Evolutionary conservation across 2,329 filamentous ascomycete species (phyloP), one percentile per base, ranked within the genome.

Genomic region (Epichloe bromicola): DNA sequence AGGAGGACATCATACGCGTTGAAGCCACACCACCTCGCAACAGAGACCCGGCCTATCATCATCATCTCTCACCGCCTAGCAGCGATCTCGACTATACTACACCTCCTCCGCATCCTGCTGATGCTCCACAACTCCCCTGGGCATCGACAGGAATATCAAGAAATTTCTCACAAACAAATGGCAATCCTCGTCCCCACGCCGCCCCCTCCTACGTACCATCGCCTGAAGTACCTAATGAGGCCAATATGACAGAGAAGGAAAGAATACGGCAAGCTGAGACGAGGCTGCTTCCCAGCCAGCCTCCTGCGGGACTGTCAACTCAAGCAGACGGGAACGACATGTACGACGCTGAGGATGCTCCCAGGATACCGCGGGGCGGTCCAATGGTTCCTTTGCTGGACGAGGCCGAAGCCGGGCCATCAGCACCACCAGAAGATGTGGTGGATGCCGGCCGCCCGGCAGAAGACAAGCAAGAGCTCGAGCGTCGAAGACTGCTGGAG

Each of bases 381-480:
- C 51, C 57, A 3, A 51, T 47, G 7, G 57, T 56, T 11, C 53
- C 50, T 19, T 51, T 54, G 2, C 48, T 48, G 17, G 53, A 52
- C 5, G 53, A 57, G 5, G 45, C 12, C 2, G 56, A 56, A 11
- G 57, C 46, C 44, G 67, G 58, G 3, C 69, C 70, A 5, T 73
- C 70, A 5, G 74, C 67, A 2, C 77, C 70, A 2, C 70, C 71
- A 0, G 60, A 73, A n/a, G 71, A 72, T 17, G 72, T 74, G 7
- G 48, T 79, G 4, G 60, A 51, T 20, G 57, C 51, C 10, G 58
- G 52, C 23, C 57, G 57, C 12, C 37, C 47, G 5, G 53, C 49
- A 14, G 86, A 93, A 51, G 90, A 94, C 64, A 93, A 94, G 64
- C 81, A 83, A 58, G 88, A 94, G 62, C 70, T 88, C 6, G 85